phyloP scores from a whole-genome alignment of 345 rosid species.

The Hirschfeldia incana region DNA sequence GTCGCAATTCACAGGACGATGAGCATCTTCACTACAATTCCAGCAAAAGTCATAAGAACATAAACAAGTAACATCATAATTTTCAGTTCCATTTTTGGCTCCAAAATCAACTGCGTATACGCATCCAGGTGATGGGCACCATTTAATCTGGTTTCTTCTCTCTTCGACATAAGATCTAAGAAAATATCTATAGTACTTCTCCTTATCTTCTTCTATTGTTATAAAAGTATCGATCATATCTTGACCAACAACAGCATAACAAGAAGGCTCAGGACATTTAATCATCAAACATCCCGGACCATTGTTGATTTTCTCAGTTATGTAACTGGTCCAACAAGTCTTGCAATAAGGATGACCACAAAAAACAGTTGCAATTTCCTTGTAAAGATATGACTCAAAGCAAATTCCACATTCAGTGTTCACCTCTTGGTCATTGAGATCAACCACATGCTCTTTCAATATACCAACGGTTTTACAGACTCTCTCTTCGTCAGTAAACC shows the following conservation, averaged over 20 bases:
- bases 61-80: conserved; percentile 26
- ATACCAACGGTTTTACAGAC: conserved; percentile 72
- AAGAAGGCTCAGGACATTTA: conserved; percentile 35
- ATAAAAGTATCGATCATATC: conserved; percentile 25
- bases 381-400: conserved; percentile 51
- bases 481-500: conserved; percentile 80
- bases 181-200: conserved; percentile 24
- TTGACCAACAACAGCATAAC: conserved; percentile 27
- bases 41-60: conserved; percentile 22
- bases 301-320: conserved; percentile 16
- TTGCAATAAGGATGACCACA: conserved; percentile 92
- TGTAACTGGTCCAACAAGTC: conserved; percentile 63
- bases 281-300: conserved; percentile 28
- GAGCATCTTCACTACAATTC: conserved; percentile 34
- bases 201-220: not conserved
- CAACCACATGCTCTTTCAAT: conserved; percentile 53
- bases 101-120: conserved; percentile 49
- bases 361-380: conserved; percentile 52
- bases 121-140: conserved; percentile 99
- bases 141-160: conserved; percentile 77
- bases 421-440: conserved; percentile 37
- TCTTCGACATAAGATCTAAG: conserved; percentile 70
- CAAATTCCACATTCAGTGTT: conserved; percentile 67
- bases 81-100: not conserved
- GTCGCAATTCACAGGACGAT: conserved; percentile 31